Evolutionary conservation across 73 alveolate genomes (phyloP).

Genomic region (Blepharisma japonicum): DNA sequence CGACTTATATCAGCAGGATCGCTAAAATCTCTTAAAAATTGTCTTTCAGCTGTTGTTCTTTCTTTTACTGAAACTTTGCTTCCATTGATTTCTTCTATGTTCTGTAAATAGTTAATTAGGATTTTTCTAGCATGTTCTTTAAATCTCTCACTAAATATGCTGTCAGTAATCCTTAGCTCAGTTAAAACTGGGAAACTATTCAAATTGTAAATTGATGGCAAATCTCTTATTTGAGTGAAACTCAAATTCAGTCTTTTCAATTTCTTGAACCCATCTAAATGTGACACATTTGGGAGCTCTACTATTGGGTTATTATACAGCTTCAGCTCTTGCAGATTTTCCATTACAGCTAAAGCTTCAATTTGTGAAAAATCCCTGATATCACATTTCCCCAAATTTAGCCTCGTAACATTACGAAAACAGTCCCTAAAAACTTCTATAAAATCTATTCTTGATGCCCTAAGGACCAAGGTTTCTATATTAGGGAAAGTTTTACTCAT

Average conservation of each 20-base stretch:
- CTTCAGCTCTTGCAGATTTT: conserved; percentile 23
- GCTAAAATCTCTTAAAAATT: conserved; percentile 10
- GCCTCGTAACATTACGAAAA: background rate
- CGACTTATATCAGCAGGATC: background rate
- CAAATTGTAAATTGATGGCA: background rate
- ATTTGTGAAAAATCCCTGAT: background rate
- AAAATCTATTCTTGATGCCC: background rate
- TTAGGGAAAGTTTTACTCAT: conserved; percentile 11
- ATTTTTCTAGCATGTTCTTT: conserved; percentile 7
- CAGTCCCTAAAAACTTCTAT: background rate
- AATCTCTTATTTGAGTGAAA: background rate
- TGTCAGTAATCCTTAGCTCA: background rate
- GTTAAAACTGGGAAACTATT: conserved; percentile 2
- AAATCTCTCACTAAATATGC: background rate
- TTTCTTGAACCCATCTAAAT: background rate
- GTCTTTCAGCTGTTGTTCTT: background rate
- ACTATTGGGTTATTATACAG: conserved; percentile 9
- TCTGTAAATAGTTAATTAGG: background rate
- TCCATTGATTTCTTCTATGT: background rate
- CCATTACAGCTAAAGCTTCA: background rate
- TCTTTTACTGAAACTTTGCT: conserved; percentile 7
- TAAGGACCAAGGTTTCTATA: background rate
- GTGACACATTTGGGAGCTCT: background rate
- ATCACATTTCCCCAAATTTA: conserved; percentile 1
- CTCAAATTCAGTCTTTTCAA: background rate